Evolutionary conservation across 2,329 filamentous ascomycete genomes (phyloP).

Genomic region (Aphanocladium album): DNA sequence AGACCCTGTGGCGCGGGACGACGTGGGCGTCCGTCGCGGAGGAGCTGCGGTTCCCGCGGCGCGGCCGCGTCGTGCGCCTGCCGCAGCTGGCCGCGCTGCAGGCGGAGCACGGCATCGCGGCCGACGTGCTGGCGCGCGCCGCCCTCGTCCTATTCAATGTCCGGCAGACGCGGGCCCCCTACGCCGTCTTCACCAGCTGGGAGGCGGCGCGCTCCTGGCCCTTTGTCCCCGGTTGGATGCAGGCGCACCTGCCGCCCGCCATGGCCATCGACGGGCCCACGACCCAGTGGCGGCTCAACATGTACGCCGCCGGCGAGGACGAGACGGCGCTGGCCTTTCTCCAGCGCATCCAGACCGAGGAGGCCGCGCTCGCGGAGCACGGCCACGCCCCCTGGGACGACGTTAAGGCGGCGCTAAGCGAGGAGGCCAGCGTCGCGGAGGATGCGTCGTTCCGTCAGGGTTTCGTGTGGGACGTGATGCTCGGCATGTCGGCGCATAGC

Average conservation of each 20-base stretch:
- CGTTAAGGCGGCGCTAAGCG: slow-evolving; percentile 26
- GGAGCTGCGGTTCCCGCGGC: slow-evolving; percentile 27
- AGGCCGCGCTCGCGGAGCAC: slow-evolving; percentile 21
- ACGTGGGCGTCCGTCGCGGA: slow-evolving; percentile 27
- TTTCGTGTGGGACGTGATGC: slow-evolving; percentile 35
- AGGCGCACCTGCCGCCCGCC: slow-evolving; percentile 27
- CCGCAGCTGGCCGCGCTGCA: slow-evolving; percentile 21
- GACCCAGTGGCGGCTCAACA: slow-evolving; percentile 31
- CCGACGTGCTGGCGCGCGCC: slow-evolving; percentile 27
- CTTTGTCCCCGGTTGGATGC: slow-evolving; percentile 32
- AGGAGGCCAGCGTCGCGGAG: slow-evolving; percentile 27
- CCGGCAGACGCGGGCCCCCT: slow-evolving; percentile 25
- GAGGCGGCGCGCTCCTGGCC: slow-evolving; percentile 33
- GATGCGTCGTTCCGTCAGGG: slow-evolving; percentile 32
- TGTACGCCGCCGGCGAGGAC: slow-evolving; percentile 22
- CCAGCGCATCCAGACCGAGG: slow-evolving; percentile 22
- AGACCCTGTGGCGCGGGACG: slow-evolving; percentile 18
- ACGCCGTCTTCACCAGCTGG: slow-evolving; percentile 31
- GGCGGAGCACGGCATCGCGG: slow-evolving; percentile 18
- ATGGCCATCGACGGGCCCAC: slow-evolving; percentile 35
- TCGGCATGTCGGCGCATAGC: slow-evolving; percentile 22
- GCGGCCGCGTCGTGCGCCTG: slow-evolving; percentile 25
- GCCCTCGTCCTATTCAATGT: slow-evolving; percentile 31
- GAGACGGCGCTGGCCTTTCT: slow-evolving; percentile 28
- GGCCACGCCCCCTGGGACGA: slow-evolving; percentile 32